A percentile compares a stretch with the other conserved stretches of the same genome.
These are phyloP conservation scores for Wakefieldia striispora DNA, from an alignment of 768 basidiomycete species.

Conservation along the genomic window DNA sequence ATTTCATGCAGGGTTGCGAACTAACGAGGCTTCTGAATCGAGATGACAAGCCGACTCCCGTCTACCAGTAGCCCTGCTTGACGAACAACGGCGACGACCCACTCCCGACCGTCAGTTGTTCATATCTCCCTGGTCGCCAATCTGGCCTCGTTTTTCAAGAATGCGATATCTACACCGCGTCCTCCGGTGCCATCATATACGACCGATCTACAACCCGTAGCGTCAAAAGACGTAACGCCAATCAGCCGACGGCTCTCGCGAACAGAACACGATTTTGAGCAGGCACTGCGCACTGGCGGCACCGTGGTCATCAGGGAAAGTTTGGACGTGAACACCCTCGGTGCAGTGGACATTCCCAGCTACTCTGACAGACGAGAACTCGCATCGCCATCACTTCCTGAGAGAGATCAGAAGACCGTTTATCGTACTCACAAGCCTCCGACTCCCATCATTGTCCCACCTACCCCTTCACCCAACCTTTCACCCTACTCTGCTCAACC, in stretches of 20 bases:
- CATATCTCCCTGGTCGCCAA: constrained; percentile 30
- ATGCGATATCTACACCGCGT: constrained; percentile 45
- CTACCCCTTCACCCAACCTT: constrained; percentile 57
- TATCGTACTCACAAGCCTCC: constrained; percentile 43
- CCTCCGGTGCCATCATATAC: constrained; percentile 47
- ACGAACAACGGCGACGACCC: constrained; percentile 9
- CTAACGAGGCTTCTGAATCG: constrained; percentile 4
- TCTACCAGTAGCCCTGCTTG: constrained; percentile 1
- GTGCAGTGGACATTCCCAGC: constrained; percentile 45
- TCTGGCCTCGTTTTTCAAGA: constrained; percentile 68
- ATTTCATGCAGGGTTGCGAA: constrained; percentile 21
- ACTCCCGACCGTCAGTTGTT: background rate
- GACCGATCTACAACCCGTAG: constrained; percentile 54
- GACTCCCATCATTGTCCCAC: constrained; percentile 63
- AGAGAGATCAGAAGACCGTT: constrained; percentile 36
- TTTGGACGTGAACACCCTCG: constrained; percentile 65
- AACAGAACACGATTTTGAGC: constrained; percentile 80
- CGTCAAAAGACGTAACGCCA: constrained; percentile 45
- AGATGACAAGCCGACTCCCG: constrained; percentile 3
- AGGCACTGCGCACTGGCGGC: constrained; percentile 61
- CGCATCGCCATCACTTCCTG: constrained; percentile 40
- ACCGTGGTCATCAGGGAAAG: constrained; percentile 73
- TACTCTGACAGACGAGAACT: constrained; percentile 30
- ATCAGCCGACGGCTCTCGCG: constrained; percentile 60
- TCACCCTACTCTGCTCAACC: constrained; percentile 33